Base-by-base conservation (phyloP, 495 filamentous ascomycete genomes). In the Penicillium paxilli region DNA sequence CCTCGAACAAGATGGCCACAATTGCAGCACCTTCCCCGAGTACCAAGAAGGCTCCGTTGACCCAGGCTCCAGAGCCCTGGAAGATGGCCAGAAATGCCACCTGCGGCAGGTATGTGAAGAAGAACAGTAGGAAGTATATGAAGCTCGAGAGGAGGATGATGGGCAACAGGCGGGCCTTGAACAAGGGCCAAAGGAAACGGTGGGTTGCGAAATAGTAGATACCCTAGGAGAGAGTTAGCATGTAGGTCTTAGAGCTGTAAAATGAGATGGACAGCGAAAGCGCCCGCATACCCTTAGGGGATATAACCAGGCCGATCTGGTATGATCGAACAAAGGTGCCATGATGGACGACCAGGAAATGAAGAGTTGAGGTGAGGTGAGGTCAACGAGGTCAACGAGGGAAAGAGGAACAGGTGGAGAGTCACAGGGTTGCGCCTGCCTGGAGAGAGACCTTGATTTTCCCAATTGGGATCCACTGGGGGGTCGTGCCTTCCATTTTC, bases 51-150 rank as follows among this genome's bases (percentile, higher is more conserved):
- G 80, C 80, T 35, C 76, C 85, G 64, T 80, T 87, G 32, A 87
- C 55, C 81, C 83, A 88, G 26, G 85, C 84, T 2, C 76, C 71
- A 5, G 51, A 60, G 5, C 79, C 76, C 61, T 87, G 84, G 62
- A 87, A 87, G 58, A 88, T 70, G 19, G 82, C 73, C 22, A 88
- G 73, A 60, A 88, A 84, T 19, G 82, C 83, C 17, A 87, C 85
- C 56, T 87, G 78, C 0, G 83, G 82, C 1, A 80, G 73, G 57
- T 83, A 85, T 22, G 80, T 68, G 64, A 82, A 86, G 54, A 86
- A 57, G 72, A 87, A 86, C 20, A 87, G 78, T 46, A 82, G 73
- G 14, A 77, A 73, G 51, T 86, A 82, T 35, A 87, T 79, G 63
- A 84, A 84, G 35, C 71, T 61, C 1, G 83, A 84, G 2, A 88